A percentile compares a stretch with the other conserved stretches of the same genome.
Evolutionary conservation across 2,329 filamentous ascomycete genomes (phyloP).

Genomic region (Pezicula neosporulosa): DNA sequence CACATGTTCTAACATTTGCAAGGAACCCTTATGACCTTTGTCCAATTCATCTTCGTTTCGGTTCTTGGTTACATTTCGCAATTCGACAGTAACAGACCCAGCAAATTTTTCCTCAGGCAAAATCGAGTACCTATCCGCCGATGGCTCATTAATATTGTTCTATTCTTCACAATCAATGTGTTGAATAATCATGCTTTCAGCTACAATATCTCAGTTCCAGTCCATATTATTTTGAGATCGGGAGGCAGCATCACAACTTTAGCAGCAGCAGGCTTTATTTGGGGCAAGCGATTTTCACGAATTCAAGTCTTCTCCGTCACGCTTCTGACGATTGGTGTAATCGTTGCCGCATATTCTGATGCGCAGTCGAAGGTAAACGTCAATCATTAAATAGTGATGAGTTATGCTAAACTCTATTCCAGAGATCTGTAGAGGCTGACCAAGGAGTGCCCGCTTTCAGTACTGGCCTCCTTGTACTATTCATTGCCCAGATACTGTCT

Average conservation of each 20-base stretch:
- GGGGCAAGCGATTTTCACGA: constrained; percentile 78
- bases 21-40: constrained; percentile 85
- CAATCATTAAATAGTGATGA: background rate
- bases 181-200: constrained; percentile 98
- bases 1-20: constrained; percentile 15
- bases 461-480: constrained; percentile 76
- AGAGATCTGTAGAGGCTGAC: constrained; percentile 23
- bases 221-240: constrained; percentile 94
- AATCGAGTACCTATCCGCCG: constrained; percentile 79
- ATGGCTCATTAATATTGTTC: constrained; percentile 83
- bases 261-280: constrained; percentile 76
- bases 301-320: constrained; percentile 79
- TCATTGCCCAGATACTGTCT: constrained; percentile 83
- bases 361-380: constrained; percentile 70
- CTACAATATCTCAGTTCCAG: constrained; percentile 91
- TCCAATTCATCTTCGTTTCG: constrained; percentile 83
- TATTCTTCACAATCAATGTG: constrained; percentile 93
- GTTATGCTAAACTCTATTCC: constrained; percentile 10
- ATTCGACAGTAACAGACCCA: constrained; percentile 62
- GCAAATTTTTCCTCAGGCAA: constrained; percentile 65
- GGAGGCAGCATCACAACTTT: constrained; percentile 96
- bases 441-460: constrained; percentile 46
- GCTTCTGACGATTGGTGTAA: constrained; percentile 80
- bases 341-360: constrained; percentile 87
- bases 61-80: constrained; percentile 74